Percentiles rank a stretch among this genome's conserved stretches.
These are phyloP conservation scores for Tylopilus plumbeoviolaceoides DNA, from an alignment of 768 basidiomycete genomes.

Conservation along the genomic window DNA sequence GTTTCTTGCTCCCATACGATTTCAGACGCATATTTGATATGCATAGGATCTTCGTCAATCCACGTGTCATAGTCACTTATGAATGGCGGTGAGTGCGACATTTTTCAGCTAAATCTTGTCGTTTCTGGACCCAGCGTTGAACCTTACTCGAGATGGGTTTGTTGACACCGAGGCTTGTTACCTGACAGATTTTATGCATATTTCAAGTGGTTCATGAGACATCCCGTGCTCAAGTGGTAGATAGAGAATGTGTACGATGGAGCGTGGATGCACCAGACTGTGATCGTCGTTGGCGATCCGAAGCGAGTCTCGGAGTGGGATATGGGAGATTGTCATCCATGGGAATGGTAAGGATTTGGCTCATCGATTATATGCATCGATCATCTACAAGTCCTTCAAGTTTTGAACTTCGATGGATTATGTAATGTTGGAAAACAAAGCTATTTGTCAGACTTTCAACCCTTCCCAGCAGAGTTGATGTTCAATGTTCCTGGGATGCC, in stretches of 20 bases:
- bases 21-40: constrained; percentile 37
- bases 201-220: constrained; percentile 36
- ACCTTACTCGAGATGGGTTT: neutral
- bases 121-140: neutral
- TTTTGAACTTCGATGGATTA: no score
- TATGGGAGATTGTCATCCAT: constrained; percentile 21
- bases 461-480: no score
- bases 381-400: no score
- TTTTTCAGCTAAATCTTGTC: neutral
- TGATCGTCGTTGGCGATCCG: constrained; percentile 36
- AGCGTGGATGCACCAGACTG: constrained; percentile 35
- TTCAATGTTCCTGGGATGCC: no score
- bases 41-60: constrained; percentile 36
- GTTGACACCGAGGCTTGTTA: constrained; percentile 3
- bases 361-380: no score
- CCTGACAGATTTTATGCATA: constrained; percentile 26
- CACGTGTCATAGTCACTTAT: constrained; percentile 38
- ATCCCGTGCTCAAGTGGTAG: constrained; percentile 40
- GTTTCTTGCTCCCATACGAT: constrained; percentile 41
- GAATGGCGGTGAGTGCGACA: constrained; percentile 27
- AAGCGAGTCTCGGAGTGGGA: constrained; percentile 19
- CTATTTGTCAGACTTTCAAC: no score
- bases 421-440: no score
- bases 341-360: neutral
- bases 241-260: constrained; percentile 35